Percentiles rank a stretch among this genome's conserved stretches.
Conservation (phyloP, 2,329 filamentous ascomycete genomes). For the Penicillium occitanis region DNA sequence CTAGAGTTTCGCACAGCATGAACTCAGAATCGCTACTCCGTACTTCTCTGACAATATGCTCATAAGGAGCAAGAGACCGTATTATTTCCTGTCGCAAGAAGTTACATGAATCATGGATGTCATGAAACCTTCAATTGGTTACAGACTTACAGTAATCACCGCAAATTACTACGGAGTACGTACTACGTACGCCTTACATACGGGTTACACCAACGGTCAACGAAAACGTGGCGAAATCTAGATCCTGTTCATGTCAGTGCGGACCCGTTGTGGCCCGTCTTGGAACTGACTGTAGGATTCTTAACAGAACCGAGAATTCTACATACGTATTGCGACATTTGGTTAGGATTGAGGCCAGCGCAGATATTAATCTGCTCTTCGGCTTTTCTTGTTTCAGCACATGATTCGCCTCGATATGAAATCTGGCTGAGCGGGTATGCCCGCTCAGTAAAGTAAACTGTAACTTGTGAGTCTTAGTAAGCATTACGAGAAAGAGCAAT, state of each 20-base stretch:
- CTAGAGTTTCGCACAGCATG: background rate
- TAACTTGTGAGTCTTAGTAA: too few species aligned
- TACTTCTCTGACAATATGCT: background rate
- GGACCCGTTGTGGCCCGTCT: background rate
- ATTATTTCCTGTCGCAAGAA: background rate
- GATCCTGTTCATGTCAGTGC: background rate
- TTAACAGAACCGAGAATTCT: too few species aligned
- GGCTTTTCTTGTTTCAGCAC: slow-evolving; percentile 1
- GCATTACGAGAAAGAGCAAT: too few species aligned
- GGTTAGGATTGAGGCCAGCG: background rate
- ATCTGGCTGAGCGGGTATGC: background rate
- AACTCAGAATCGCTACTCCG: background rate
- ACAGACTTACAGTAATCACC: background rate
- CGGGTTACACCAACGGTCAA: slow-evolving; percentile 3
- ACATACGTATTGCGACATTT: background rate
- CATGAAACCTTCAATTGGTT: too few species aligned
- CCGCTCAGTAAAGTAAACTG: background rate
- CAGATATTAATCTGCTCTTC: background rate
- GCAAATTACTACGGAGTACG: background rate
- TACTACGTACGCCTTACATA: background rate
- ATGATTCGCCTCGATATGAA: background rate
- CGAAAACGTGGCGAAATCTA: slow-evolving; percentile 10
- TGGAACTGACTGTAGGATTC: too few species aligned
- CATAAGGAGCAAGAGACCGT: background rate
- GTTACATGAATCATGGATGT: background rate